Evolutionary conservation across 768 basidiomycete species (phyloP), one percentile per base, ranked within the genome.

Genomic region (Dioszegia aurantiaca): DNA sequence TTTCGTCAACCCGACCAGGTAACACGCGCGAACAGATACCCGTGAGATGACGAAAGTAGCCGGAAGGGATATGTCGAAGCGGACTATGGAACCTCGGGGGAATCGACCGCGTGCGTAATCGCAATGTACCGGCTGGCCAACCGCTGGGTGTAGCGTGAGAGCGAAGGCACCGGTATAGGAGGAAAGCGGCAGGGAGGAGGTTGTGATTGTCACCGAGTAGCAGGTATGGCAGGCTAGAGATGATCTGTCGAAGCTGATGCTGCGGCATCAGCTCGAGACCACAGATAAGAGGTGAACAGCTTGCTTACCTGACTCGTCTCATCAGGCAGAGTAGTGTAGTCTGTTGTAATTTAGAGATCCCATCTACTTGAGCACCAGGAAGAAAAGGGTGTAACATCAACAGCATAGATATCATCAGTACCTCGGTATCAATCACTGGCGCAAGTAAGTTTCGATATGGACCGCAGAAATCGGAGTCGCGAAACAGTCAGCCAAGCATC

Each of bases 61-160:
- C 3, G 44, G 44, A 14, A 16, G 17, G 26, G 28, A 26, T 3
- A 47, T 5, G 28, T 28, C 12, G 30, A 47, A 47, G 26, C 46
- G 46, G 46, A 47, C 46, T 6, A n/a, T 19, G 23, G 48, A 49
- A 5, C n/a, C 17, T 14, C n/a, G 30, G 48, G 31, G 48, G 14
- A 49, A 49, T 4, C 33, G 48, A 14, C 30, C 19, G n/a, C 2
- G 14, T 3, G 31, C 12, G 16, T 30, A 33, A 23, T 36, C 48
- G 31, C 37, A 49, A 4, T 4, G 28, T 21, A 12, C 27, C 12
- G 46, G 30, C 28, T 30, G 21, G 28, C 30, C 14, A 8, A 4
- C 21, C 4, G 46, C 3, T 8, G 27, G 24, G 28, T 47, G 46
- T 19, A 47, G 28, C 2, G 33, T 36, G 19, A 36, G n/a, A 30